phyloP scores from a whole-genome alignment of 305 asterid species.

The Petunia hybrid region DNA sequence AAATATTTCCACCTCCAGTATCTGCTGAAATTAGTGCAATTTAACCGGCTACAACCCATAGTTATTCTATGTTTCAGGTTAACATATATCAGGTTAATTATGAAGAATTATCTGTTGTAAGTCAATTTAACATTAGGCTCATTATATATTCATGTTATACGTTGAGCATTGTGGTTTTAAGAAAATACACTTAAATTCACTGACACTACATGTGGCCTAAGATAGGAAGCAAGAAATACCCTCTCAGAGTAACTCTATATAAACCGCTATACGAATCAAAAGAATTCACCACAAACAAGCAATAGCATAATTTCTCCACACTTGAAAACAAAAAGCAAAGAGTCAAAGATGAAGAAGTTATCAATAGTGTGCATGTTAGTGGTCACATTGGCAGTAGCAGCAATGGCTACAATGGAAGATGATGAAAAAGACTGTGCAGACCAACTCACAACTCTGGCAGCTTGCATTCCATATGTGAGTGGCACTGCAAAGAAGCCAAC shows the following conservation, averaged over 20 bases:
- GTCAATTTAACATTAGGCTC: background rate
- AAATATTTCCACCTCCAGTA: too few species aligned
- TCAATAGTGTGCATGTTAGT: slow-evolving; percentile 13
- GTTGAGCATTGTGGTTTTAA: background rate
- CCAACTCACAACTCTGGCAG: slow-evolving; percentile 40
- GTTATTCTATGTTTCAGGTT: too few species aligned
- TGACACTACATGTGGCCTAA: background rate
- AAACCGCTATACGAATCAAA: background rate
- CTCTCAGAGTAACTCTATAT: background rate
- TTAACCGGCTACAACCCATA: too few species aligned
- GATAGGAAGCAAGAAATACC: background rate
- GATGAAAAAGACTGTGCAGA: slow-evolving; percentile 28
- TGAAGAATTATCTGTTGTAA: background rate
- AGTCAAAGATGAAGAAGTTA: slow-evolving; percentile 12
- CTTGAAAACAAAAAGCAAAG: background rate
- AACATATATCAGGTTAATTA: too few species aligned
- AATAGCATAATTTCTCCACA: background rate
- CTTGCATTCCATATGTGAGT: slow-evolving; percentile 72
- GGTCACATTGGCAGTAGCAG: slow-evolving; percentile 13
- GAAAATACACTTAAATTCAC: background rate
- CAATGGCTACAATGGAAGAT: slow-evolving; percentile 24
- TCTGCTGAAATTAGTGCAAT: too few species aligned
- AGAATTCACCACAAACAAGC: background rate
- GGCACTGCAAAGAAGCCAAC: slow-evolving; percentile 64
- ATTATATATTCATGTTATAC: background rate